Base-by-base conservation (phyloP, 1,139 yeast species). In the Pichia sp. region DNA sequence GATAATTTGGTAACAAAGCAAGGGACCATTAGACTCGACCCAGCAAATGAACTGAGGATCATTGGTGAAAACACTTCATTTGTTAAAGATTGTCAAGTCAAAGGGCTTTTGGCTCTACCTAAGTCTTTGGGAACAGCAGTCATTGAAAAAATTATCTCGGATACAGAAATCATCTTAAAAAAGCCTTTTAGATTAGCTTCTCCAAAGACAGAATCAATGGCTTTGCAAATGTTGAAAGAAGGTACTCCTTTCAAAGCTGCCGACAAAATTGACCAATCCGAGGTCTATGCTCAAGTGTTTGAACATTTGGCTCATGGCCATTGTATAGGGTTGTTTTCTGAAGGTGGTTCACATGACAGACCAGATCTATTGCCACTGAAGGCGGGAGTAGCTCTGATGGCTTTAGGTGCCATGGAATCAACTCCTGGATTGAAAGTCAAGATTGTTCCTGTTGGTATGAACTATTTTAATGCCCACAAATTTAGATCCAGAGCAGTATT, bases 381-480 rank as follows among this genome's bases (percentile, higher is more conserved):
- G 59, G 97, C 97, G 0, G 98, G 98, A 47, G 97, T 92, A 23
- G 97, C 97, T 2, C 83, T 92, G 44, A 92, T 92, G 97, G 97
- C 97, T 0, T 68, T 92, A 27, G 97, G 97, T 26, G 94, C 97
- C 0, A 75, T 86, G 72, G 85, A 81, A 23, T 71, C 75, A 42
- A 73, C 78, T 49, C 87, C 94, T 0, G 72, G 77, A 39, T 78
- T 84, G 51, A 78, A 79, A 42, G 88, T 92, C 7, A 81, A 83
- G 55, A 85, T 92, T 52, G 95, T 92, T 27, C 97, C 97, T 4
- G 86, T 95, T 55, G 98, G 98, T 36, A 82, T 92, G 92, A 92
- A 92, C 65, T 92, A 92, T 65, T 92, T 92, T 73, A 95, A 87
- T 63, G 92, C 97, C 10, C 95, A 92, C 65, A 86, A 85, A 61